Conservation (phyloP, 768 basidiomycete species). For the Leccinum ochraceum region DNA sequence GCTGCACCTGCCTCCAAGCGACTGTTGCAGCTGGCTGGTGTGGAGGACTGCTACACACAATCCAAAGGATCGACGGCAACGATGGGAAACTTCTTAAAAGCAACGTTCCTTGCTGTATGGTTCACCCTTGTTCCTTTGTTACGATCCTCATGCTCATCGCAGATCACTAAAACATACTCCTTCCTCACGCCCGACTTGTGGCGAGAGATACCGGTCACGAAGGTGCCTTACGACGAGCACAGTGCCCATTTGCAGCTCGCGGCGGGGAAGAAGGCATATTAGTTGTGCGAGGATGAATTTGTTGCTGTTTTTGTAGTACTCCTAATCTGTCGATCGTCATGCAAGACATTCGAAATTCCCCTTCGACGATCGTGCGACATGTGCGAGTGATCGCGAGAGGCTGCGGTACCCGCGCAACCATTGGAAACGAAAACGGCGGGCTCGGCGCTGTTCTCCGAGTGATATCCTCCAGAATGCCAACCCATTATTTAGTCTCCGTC, state of each 20-base stretch:
- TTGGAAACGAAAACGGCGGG: slow-evolving; percentile 13
- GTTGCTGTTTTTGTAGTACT: slow-evolving; percentile 2
- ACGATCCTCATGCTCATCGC: slow-evolving; percentile 5
- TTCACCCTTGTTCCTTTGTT: background rate
- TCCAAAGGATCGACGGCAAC: slow-evolving; percentile 98
- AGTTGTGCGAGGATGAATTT: slow-evolving; percentile 27
- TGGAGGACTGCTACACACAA: slow-evolving; percentile 97
- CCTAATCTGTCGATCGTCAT: background rate
- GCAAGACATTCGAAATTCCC: slow-evolving; percentile 1
- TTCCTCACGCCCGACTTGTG: slow-evolving; percentile 99
- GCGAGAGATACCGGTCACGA: slow-evolving; percentile 90
- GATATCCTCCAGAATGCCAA: slow-evolving; percentile 3
- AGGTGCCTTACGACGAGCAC: slow-evolving; percentile 94
- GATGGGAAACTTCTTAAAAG: slow-evolving; percentile 99
- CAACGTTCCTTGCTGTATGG: slow-evolving; percentile 88
- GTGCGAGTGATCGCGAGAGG: background rate
- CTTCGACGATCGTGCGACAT: background rate
- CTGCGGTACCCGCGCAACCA: background rate
- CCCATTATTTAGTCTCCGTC: slow-evolving; percentile 7
- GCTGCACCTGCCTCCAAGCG: slow-evolving; percentile 98
- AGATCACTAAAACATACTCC: slow-evolving; percentile 98
- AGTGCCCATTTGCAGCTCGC: slow-evolving; percentile 87
- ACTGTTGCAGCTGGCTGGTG: slow-evolving; percentile 94
- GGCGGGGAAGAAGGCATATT: slow-evolving; percentile 73
- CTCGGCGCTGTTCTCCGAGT: slow-evolving; percentile 8